Conservation (phyloP, 495 filamentous ascomycete species). For the Penicillium macrosclerotiorum region DNA sequence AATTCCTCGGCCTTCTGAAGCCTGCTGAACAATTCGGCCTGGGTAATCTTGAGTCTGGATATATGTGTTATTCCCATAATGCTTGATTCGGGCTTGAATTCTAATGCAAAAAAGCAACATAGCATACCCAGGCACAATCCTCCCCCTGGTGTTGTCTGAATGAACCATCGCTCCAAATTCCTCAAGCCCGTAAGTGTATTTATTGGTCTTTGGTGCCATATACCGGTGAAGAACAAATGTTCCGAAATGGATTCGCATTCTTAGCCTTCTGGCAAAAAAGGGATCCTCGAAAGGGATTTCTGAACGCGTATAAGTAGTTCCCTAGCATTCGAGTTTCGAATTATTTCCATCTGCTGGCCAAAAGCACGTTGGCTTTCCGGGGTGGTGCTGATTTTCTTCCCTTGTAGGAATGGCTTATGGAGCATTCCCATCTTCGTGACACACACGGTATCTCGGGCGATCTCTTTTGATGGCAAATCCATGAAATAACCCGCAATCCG, state of each 20-base stretch:
- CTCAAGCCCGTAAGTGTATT: conserved; percentile 36
- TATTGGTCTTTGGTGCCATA: conserved; percentile 30
- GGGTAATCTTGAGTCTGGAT: conserved; percentile 21
- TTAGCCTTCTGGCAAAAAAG: conserved; percentile 38
- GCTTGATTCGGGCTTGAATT: too few species aligned
- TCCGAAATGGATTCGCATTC: conserved; percentile 59
- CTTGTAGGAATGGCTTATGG: too few species aligned
- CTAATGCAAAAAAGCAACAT: too few species aligned
- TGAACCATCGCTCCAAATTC: conserved; percentile 51
- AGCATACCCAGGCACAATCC: conserved; percentile 39
- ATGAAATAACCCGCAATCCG: conserved; percentile 28
- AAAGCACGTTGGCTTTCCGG: too few species aligned
- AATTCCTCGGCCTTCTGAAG: conserved; percentile 33
- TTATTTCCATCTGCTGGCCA: neutral
- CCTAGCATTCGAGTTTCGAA: neutral
- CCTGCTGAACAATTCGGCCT: conserved; percentile 23
- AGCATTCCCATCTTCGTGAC: too few species aligned
- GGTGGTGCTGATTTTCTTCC: too few species aligned
- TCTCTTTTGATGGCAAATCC: too few species aligned
- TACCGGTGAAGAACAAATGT: conserved; percentile 49
- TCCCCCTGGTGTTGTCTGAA: conserved; percentile 36
- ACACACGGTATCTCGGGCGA: too few species aligned
- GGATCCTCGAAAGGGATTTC: conserved; percentile 29
- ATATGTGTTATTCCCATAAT: too few species aligned
- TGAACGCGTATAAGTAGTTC: conserved; percentile 25